These are phyloP conservation scores for Calonectria naviculata DNA, from an alignment of 2,329 filamentous ascomycete species.

Conservation along the genomic window DNA sequence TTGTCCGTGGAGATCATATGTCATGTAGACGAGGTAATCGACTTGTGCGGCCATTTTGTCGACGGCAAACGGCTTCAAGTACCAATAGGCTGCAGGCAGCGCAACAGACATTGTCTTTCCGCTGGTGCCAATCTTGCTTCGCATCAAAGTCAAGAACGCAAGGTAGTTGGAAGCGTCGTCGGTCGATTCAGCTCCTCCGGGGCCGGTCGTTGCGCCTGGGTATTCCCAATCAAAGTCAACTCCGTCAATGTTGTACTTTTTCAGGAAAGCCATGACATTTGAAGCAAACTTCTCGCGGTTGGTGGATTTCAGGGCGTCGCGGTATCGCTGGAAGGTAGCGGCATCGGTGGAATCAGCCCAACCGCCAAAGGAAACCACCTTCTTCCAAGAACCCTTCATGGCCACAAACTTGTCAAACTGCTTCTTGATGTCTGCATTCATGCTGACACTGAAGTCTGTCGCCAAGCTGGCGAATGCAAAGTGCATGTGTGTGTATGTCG, in stretches of 20 bases:
- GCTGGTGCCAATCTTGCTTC: constrained; percentile 40
- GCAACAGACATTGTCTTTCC: constrained; percentile 49
- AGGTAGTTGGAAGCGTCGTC: constrained; percentile 49
- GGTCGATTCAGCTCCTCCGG: constrained; percentile 47
- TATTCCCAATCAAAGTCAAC: constrained; percentile 62
- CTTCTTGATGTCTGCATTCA: constrained; percentile 31
- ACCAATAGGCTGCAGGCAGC: constrained; percentile 52
- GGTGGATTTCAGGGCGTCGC: constrained; percentile 40
- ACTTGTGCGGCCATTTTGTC: constrained; percentile 42
- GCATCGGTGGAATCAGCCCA: constrained; percentile 46
- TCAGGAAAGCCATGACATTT: constrained; percentile 52
- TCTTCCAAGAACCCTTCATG: constrained; percentile 42
- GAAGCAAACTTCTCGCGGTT: constrained; percentile 52
- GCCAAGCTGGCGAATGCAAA: constrained; percentile 46
- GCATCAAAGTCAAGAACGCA: constrained; percentile 46
- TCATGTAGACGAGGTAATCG: constrained; percentile 52
- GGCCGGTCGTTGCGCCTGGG: constrained; percentile 43
- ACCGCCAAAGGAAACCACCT: constrained; percentile 49
- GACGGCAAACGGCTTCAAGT: constrained; percentile 50
- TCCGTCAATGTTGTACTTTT: constrained; percentile 53
- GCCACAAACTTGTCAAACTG: constrained; percentile 46
- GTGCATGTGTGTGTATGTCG: constrained; percentile 46
- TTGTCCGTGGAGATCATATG: constrained; percentile 50
- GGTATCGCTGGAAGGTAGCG: constrained; percentile 40
- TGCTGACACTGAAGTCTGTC: constrained; percentile 23